phyloP scores from a whole-genome alignment of 345 rosid species.

The Linum lewisii region DNA sequence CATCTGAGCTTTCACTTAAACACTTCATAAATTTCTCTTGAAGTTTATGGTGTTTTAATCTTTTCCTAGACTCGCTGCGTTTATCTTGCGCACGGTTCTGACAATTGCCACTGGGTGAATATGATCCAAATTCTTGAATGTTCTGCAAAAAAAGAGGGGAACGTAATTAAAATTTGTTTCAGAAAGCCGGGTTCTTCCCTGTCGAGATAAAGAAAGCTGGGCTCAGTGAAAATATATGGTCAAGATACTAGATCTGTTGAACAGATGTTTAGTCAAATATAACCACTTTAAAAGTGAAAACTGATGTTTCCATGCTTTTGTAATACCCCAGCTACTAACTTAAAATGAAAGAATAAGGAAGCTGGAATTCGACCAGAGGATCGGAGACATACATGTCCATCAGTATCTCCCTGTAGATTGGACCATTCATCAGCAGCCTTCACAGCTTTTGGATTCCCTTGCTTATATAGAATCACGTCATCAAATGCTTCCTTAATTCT shows the following conservation, averaged over 20 bases:
- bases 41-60: constrained; percentile 37
- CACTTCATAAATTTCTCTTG: constrained; percentile 45
- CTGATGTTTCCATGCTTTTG: not conserved
- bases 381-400: constrained; percentile 27
- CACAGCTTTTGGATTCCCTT: constrained; percentile 45
- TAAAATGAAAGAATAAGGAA: not conserved
- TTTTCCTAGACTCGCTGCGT: constrained; percentile 29
- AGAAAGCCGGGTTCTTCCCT: not conserved
- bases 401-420: constrained; percentile 33
- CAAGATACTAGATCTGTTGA: not conserved
- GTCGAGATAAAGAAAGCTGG: constrained; percentile 4
- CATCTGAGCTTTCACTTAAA: constrained; percentile 41
- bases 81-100: constrained; percentile 28
- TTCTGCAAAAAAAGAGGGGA: constrained; percentile 25
- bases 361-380: not conserved
- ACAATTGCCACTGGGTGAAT: constrained; percentile 25
- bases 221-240: not conserved
- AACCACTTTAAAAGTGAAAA: not conserved
- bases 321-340: not conserved
- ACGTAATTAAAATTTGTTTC: not conserved
- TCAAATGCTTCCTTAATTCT: constrained; percentile 46
- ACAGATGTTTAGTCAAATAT: not conserved
- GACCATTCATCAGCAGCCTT: constrained; percentile 23
- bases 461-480: constrained; percentile 60
- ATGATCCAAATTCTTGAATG: constrained; percentile 28